These are phyloP conservation scores for Candida tallmaniae DNA, from an alignment of 805 yeast species.

Conservation along the genomic window DNA sequence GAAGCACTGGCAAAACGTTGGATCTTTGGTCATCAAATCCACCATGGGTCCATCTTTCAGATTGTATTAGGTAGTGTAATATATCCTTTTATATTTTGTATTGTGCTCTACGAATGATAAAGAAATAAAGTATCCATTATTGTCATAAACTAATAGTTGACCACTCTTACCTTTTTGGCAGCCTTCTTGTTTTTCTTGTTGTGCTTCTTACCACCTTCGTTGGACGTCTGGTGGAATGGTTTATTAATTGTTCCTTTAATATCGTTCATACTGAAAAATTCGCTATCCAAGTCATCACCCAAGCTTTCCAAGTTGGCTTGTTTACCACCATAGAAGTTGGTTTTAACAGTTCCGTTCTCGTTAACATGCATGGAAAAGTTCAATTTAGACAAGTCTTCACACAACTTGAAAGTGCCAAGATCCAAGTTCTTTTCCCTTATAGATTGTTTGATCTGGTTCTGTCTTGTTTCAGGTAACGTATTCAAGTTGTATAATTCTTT, in stretches of 20 bases:
- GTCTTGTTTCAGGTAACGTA: conserved; percentile 67
- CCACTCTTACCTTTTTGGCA: conserved; percentile 41
- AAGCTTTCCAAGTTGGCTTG: conserved; percentile 76
- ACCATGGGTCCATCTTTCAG: conserved; percentile 99
- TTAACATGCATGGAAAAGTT: conserved; percentile 75
- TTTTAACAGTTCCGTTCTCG: conserved; percentile 22
- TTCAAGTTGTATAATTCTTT: conserved; percentile 64
- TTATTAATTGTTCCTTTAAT: conserved; percentile 58
- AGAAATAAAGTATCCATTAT: not conserved
- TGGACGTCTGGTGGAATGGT: conserved; percentile 66
- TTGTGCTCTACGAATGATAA: not conserved
- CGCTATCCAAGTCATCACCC: conserved; percentile 79
- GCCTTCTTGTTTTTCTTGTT: conserved; percentile 73
- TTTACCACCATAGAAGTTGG: conserved; percentile 70
- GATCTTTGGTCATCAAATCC: conserved; percentile 97
- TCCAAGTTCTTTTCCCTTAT: conserved; percentile 51
- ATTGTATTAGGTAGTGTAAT: conserved; percentile 64
- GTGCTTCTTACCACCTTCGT: conserved; percentile 48
- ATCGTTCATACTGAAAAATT: conserved; percentile 69
- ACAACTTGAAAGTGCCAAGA: conserved; percentile 53
- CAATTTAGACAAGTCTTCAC: conserved; percentile 64
- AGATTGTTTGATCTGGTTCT: conserved; percentile 64
- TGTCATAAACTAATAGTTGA: conserved; percentile 11
- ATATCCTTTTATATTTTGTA: not conserved
- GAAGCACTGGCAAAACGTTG: conserved; percentile 99